Evolutionary conservation across 2,329 filamentous ascomycete genomes (phyloP), one percentile per base, ranked within the genome.

Genomic region (Penicillium frequentans): DNA sequence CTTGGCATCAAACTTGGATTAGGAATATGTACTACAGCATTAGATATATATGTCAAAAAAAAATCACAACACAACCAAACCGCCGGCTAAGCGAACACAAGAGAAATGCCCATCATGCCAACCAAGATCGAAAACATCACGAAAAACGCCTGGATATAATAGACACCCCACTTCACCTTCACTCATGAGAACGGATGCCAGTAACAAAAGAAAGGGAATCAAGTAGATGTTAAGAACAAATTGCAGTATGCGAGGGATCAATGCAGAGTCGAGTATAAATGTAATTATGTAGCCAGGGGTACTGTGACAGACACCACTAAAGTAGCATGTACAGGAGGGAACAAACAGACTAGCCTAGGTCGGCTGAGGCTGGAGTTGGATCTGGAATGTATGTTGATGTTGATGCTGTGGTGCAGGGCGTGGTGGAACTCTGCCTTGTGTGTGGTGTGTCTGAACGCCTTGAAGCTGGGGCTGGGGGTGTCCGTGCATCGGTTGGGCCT

Each of bases 351-450:
- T 45, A 42, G 49, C 44, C 52, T 35, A 48, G 24, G 60, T 66
- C 19, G 64, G 59, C 33, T 67, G 64, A 5, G 64, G 63, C 23
- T 63, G 64, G 23, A 67, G 56, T 50, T 67, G 62, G 27, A 67
- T 55, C 33, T 67, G 64, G 57, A 67, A 67, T 19, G 63, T 66
- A 49, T 68, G 67, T 37, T 67, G 65, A 26, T 65, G 61, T 39
- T 67, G 63, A 55, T 67, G 62, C 33, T 68, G 68, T 10, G 63
- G 62, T 24, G 67, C 63, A n/a, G 63, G 64, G 5, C 66, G 61
- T 2, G 62, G 49, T 21, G 67, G 67, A 10, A 60, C 60, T 46
- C 61, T 54, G 51, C 33, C 50, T 44, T 64, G 53, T 14, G 59
- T 54, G 24, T 58, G 54, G 24, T 58, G 54, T 14, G 59, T 55